phyloP scores from a whole-genome alignment of 2,329 filamentous ascomycete genomes.

The Nemania diffusa region DNA sequence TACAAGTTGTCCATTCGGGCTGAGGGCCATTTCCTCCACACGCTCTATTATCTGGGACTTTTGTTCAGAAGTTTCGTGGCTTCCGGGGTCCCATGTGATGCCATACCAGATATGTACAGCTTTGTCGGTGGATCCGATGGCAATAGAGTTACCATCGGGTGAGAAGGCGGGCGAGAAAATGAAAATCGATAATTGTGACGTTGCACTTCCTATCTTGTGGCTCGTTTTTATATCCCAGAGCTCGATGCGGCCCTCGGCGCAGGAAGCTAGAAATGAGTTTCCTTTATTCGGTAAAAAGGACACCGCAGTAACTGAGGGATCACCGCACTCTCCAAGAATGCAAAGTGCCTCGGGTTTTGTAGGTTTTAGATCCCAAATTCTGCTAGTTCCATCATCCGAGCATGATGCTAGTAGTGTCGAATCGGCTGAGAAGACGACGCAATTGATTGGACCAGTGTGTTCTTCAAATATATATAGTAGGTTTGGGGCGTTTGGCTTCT shows the following conservation, averaged over 20 bases:
- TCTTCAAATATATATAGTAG: background rate
- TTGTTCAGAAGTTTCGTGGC: background rate
- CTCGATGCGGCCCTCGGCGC: background rate
- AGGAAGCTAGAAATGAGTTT: background rate
- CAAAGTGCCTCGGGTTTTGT: background rate
- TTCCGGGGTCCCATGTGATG: background rate
- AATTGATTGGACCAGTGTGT: background rate
- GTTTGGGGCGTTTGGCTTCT: background rate
- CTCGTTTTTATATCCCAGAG: conserved; percentile 2
- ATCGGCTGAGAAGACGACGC: conserved; percentile 5
- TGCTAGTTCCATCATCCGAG: conserved; percentile 3
- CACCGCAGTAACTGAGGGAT: background rate
- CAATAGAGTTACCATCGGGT: conserved; percentile 1
- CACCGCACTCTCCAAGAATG: background rate
- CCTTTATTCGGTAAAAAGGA: background rate
- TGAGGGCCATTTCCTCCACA: background rate
- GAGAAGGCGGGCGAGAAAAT: conserved; percentile 8
- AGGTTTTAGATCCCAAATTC: background rate
- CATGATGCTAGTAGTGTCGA: conserved; percentile 4
- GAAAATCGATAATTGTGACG: background rate
- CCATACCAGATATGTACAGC: conserved; percentile 8
- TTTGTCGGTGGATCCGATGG: background rate
- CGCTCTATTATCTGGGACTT: background rate
- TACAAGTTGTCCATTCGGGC: background rate
- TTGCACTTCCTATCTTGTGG: background rate